Base-by-base conservation (phyloP, 1,139 yeast species). In the Sugiyamaella xylanicola region DNA sequence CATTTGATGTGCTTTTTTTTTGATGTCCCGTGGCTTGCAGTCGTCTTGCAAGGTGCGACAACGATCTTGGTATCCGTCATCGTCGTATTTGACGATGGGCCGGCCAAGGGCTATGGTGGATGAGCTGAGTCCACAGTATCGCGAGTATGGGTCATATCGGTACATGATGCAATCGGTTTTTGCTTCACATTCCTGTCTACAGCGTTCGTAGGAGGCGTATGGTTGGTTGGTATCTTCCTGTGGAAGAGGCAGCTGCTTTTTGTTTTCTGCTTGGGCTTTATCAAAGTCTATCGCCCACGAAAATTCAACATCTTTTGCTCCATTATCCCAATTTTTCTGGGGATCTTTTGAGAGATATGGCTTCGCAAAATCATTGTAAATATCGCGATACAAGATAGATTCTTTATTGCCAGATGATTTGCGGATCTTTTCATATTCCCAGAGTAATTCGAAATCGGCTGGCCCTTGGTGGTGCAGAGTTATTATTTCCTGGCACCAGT, bases 401-500 rank as follows among this genome's bases (percentile, higher is more conserved):
- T 45, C 54, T 4, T 22, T 4, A n/a, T 27, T 41, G 27, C 68
- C 61, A 8, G 58, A 58, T 37, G 61, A 48, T 17, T 61, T 53
- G 8, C 65, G 60, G 4, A 63, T 45, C 17, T 51, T 45, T 47
- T 70, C 72, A 59, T 71, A 71, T 53, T 70, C 73, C 68, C 68
- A 71, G 39, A 71, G 52, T 15, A 60, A 52, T 57, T 71, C 73
- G 32, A 67, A 56, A 41, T 71, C 72, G 39, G 61, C 60, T 4
- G 68, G 60, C n/a, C 51, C 49, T 27, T 67, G 49, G 41, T 68
- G 71, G 55, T 71, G 74, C 59, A 69, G 63, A 1, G 72, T 59
- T 27, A 66, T 57, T 5, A 73, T 61, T 19, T 71, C 72, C 48
- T 63, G 62, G 53, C 76, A 74, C 72, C 72, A 64, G 40, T 59